Percentiles rank a stretch among this genome's conserved stretches.
Conservation (phyloP, 2,329 filamentous ascomycete species). For the Penicillium sp. region DNA sequence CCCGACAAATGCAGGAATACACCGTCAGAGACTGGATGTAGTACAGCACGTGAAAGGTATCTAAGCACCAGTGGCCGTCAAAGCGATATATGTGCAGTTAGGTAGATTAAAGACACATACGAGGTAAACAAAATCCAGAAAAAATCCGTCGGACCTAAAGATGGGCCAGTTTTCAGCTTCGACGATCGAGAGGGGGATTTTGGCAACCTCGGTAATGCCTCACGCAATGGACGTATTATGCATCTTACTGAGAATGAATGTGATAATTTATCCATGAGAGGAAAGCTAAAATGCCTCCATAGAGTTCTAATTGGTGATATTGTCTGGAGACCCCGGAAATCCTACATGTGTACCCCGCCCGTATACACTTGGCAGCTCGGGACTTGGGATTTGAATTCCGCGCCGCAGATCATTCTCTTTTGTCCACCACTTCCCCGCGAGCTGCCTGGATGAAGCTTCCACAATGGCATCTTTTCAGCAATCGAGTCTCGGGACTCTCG, state of each 20-base stretch:
- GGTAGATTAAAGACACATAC: background rate
- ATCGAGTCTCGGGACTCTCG: constrained; percentile 9
- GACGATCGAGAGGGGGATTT: constrained; percentile 4
- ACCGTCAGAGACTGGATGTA: background rate
- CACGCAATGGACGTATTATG: background rate
- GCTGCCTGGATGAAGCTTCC: constrained; percentile 27
- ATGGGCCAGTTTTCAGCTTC: background rate
- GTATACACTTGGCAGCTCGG: background rate
- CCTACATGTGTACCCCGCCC: no score
- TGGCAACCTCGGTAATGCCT: constrained; percentile 9
- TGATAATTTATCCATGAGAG: background rate
- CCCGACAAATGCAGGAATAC: background rate
- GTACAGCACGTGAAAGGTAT: constrained; percentile 6
- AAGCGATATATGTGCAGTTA: background rate
- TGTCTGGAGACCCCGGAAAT: background rate
- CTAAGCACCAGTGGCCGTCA: background rate
- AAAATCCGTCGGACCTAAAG: no score
- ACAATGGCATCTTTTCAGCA: constrained; percentile 20
- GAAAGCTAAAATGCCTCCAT: background rate
- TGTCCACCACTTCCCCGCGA: background rate
- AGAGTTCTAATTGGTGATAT: background rate
- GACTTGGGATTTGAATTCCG: background rate
- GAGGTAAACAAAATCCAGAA: background rate
- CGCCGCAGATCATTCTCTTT: background rate
- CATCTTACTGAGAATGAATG: background rate